Base-by-base conservation (phyloP, 2,329 filamentous ascomycete genomes). In the Aspergillus unguis region DNA sequence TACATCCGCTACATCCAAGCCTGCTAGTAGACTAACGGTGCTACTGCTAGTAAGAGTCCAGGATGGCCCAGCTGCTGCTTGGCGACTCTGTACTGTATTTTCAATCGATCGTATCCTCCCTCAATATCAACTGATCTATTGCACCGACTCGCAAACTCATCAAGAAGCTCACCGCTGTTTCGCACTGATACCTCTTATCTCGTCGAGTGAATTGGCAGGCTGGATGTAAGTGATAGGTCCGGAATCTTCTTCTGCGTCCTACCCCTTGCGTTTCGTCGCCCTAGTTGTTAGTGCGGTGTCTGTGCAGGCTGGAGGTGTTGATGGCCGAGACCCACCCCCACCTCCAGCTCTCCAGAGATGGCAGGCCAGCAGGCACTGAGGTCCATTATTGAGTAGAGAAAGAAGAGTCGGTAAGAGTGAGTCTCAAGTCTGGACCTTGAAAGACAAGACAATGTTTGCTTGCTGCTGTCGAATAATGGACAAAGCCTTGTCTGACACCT, bases 201-300 rank as follows among this genome's bases (percentile, higher is more conserved):
- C 35, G 28, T 36, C 32, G 42, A 26, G 40, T 44, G 41, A 50
- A 50, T 50, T 45, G 41, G 32, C 48, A 50, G 41, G 50, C 45
- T 58, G 54, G 58, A 41, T 48, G 52, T 48, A 50, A 43, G 41
- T 50, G 52, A 62, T 62, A 62, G 58, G 58, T 55, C 56, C 55
- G 58, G 58, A 52, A 60, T 42, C 56, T 60, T 60, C 53, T 52
- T 51, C 47, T 59, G 53, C 53, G 50, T 49, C 50, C 55, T 32
- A 60, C 60, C 60, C 60, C 60, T 62, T 62, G 60, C 60, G 57
- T 50, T 50, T 50, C 26, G 38, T 50, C 47, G 47, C 47, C 47
- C 47, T 49, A 36, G 47, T 49, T 17, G 17, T 17, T 17, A 17
- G 17, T 17, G 17, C 17, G 17, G 28, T 9, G 47, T 50, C 47